These are phyloP conservation scores for Solanum infundibuliforme DNA, from an alignment of 257 asterid species.

Conservation along the genomic window DNA sequence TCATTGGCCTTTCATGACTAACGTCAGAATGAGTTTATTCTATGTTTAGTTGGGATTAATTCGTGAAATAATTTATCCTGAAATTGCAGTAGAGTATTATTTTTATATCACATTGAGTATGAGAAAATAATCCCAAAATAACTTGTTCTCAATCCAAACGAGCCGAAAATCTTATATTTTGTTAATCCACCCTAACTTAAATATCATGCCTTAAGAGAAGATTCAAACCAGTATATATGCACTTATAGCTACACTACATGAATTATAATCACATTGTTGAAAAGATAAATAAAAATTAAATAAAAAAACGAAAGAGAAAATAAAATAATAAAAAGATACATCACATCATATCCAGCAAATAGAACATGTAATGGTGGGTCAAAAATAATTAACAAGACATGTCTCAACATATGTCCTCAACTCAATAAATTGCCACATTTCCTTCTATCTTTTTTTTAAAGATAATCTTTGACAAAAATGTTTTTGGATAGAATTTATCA, in stretches of 20 bases:
- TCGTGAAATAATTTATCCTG: fast-evolving
- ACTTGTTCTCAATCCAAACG: fast-evolving
- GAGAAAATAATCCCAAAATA: no score
- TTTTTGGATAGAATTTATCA: not conserved
- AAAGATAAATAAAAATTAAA: not conserved
- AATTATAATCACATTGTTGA: not conserved
- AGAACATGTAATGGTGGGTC: not conserved
- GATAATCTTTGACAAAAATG: not conserved
- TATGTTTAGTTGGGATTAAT: not conserved
- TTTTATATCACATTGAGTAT: not conserved
- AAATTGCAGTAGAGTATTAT: no score
- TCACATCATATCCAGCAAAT: not conserved
- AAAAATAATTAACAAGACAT: not conserved
- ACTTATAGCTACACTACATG: no score
- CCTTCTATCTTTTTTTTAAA: not conserved
- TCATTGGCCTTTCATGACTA: not conserved
- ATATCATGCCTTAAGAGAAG: not conserved
- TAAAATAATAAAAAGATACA: not conserved
- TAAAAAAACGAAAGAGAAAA: not conserved
- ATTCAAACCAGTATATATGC: not conserved
- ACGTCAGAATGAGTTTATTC: no score
- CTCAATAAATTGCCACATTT: not conserved
- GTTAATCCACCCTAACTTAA: not conserved
- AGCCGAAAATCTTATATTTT: no score
- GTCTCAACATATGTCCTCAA: not conserved